These are phyloP conservation scores for Fusarium palustre DNA, from an alignment of 2,329 filamentous ascomycete genomes.

Conservation along the genomic window DNA sequence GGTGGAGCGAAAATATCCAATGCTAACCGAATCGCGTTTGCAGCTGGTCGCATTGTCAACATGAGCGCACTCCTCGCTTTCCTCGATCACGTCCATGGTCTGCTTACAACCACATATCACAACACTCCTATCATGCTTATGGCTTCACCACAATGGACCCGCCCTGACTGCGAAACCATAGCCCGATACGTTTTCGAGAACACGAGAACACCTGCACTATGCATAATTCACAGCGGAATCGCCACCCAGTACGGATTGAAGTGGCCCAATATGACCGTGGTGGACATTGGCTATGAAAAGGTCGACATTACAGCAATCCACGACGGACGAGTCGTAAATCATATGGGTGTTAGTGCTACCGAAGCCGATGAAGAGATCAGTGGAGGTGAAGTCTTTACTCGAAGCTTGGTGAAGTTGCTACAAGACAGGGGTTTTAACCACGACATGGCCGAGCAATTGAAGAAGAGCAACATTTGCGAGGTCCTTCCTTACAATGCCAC, in stretches of 20 bases:
- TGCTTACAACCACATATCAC: slow-evolving; percentile 91
- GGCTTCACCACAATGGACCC: slow-evolving; percentile 89
- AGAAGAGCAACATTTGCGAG: slow-evolving; percentile 74
- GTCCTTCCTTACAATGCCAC: slow-evolving; percentile 68
- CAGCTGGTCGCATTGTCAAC: slow-evolving; percentile 84
- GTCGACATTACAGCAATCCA: slow-evolving; percentile 91
- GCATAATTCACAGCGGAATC: slow-evolving; percentile 87
- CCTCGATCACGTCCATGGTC: slow-evolving; percentile 89
- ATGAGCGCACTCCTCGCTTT: slow-evolving; percentile 96
- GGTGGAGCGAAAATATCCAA: background rate
- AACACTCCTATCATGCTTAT: slow-evolving; percentile 95
- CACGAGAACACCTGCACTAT: slow-evolving; percentile 92
- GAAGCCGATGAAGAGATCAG: slow-evolving; percentile 67
- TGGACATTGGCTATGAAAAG: slow-evolving; percentile 93
- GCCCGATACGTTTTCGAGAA: slow-evolving; percentile 97
- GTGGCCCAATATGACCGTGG: slow-evolving; percentile 80
- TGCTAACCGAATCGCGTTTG: slow-evolving; percentile 40
- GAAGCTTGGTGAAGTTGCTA: slow-evolving; percentile 75
- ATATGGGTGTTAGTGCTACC: slow-evolving; percentile 69
- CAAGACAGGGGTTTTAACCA: slow-evolving; percentile 67
- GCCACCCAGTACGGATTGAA: slow-evolving; percentile 87
- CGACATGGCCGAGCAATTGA: slow-evolving; percentile 78
- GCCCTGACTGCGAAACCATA: slow-evolving; percentile 86
- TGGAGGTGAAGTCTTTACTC: slow-evolving; percentile 89
- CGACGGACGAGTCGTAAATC: slow-evolving; percentile 81